A percentile compares a stretch with the other conserved stretches of the same genome.
Conservation (phyloP, 1,139 yeast genomes). For the Debaryomyces coudertii region DNA sequence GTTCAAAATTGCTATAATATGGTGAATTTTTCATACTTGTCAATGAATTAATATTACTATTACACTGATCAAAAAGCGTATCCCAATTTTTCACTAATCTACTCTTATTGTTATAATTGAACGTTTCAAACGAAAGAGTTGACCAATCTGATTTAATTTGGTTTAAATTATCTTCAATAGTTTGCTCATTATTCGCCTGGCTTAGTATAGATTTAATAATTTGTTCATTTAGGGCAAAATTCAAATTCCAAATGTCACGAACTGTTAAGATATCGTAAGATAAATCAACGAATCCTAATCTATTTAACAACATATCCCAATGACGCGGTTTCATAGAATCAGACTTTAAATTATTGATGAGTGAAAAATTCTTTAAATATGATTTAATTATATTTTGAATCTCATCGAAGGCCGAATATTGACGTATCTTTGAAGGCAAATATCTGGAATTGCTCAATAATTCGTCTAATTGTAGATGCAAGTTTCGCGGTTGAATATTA, state of each 20-base stretch:
- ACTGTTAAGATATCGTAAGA: slow-evolving; percentile 38
- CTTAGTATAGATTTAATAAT: slow-evolving; percentile 53
- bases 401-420: slow-evolving; percentile 69
- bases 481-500: slow-evolving; percentile 46
- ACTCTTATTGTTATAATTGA: slow-evolving; percentile 55
- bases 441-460: slow-evolving; percentile 50
- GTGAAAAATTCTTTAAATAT: slow-evolving; percentile 40
- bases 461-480: slow-evolving; percentile 57
- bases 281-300: slow-evolving; percentile 25
- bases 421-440: slow-evolving; percentile 63
- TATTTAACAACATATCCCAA: slow-evolving; percentile 58
- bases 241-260: slow-evolving; percentile 65
- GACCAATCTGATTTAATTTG: slow-evolving; percentile 56
- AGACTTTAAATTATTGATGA: slow-evolving; percentile 55
- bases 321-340: slow-evolving; percentile 68
- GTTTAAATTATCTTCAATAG: slow-evolving; percentile 59
- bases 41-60: slow-evolving; percentile 64
- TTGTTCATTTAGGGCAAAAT: slow-evolving; percentile 49
- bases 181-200: slow-evolving; percentile 74
- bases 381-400: slow-evolving; percentile 51
- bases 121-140: slow-evolving; percentile 52
- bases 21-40: slow-evolving; percentile 75
- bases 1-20: slow-evolving; percentile 63
- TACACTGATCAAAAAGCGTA: slow-evolving; percentile 57
- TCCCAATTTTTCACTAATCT: slow-evolving; percentile 74